Evolutionary conservation across 306 rosid species (phyloP).

Genomic region (Vicia villosa): DNA sequence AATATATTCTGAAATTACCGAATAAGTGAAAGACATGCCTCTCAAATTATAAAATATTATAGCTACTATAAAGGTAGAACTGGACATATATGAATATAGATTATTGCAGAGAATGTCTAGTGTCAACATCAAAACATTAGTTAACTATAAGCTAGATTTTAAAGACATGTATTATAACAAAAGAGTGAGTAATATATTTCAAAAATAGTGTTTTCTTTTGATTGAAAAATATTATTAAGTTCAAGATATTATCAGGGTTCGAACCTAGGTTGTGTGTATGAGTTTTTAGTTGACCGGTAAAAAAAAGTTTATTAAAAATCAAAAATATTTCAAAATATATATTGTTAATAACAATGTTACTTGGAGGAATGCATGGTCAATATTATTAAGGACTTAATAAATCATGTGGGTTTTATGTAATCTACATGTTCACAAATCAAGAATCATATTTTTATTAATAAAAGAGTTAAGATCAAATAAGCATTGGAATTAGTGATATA

Average conservation of each 20-base stretch:
- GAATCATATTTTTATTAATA: background rate
- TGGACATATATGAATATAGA: background rate
- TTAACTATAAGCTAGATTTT: constrained; percentile 1
- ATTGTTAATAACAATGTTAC: background rate
- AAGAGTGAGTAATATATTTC: background rate
- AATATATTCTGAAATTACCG: background rate
- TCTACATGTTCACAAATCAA: constrained; percentile 33
- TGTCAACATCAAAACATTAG: constrained; percentile 12
- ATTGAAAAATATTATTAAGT: too few relatives aligned
- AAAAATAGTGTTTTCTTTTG: background rate
- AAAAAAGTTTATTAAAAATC: too few relatives aligned
- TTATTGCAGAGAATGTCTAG: constrained; percentile 31
- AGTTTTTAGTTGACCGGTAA: too few relatives aligned
- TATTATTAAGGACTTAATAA: constrained; percentile 6
- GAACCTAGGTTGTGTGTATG: too few relatives aligned
- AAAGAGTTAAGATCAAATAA: background rate
- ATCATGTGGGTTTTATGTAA: constrained; percentile 42
- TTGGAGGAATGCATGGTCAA: constrained; percentile 2
- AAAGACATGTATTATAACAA: background rate
- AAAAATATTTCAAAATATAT: too few relatives aligned
- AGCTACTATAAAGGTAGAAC: constrained; percentile 14
- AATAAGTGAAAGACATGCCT: constrained; percentile 13
- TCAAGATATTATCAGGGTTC: too few relatives aligned
- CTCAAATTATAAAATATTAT: constrained; percentile 9
- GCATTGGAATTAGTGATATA: background rate